phyloP scores from a whole-genome alignment of 1,284 basidiomycete species.

The Inonotus obliquus region DNA sequence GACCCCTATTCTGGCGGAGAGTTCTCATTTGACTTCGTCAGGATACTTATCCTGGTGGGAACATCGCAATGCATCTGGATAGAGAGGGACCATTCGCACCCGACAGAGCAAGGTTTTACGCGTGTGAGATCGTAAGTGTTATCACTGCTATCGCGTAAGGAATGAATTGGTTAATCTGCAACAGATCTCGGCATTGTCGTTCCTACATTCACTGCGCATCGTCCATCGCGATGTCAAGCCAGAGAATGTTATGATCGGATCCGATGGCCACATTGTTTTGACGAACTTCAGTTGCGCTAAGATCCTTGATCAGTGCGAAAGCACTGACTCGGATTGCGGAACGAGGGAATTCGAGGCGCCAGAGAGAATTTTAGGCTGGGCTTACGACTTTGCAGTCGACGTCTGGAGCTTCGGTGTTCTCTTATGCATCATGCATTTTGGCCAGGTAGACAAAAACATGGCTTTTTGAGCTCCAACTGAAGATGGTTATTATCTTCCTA shows the following conservation, averaged over 20 bases:
- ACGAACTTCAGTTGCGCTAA: constrained; percentile 58
- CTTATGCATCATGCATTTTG: constrained; percentile 65
- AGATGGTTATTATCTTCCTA: constrained; percentile 18
- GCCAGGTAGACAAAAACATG: constrained; percentile 35
- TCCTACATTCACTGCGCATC: constrained; percentile 49
- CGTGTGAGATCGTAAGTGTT: constrained; percentile 52
- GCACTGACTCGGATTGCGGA: constrained; percentile 19
- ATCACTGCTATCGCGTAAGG: neutral
- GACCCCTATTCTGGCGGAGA: neutral
- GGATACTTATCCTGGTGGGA: constrained; percentile 56
- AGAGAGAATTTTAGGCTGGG: constrained; percentile 66
- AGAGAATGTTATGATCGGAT: constrained; percentile 60
- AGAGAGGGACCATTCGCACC: constrained; percentile 51
- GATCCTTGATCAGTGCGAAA: constrained; percentile 24
- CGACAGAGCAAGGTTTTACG: constrained; percentile 59
- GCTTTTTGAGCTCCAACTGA: neutral
- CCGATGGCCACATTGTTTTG: constrained; percentile 62
- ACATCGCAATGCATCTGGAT: constrained; percentile 55
- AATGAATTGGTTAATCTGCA: neutral
- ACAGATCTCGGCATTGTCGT: constrained; percentile 53
- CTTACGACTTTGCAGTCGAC: constrained; percentile 74
- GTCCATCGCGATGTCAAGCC: constrained; percentile 52
- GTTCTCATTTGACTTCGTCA: neutral
- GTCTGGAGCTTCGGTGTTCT: constrained; percentile 80
- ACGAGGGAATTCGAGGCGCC: constrained; percentile 63